Conservation (phyloP, 805 yeast species). For the Debaryomyces maramus region DNA sequence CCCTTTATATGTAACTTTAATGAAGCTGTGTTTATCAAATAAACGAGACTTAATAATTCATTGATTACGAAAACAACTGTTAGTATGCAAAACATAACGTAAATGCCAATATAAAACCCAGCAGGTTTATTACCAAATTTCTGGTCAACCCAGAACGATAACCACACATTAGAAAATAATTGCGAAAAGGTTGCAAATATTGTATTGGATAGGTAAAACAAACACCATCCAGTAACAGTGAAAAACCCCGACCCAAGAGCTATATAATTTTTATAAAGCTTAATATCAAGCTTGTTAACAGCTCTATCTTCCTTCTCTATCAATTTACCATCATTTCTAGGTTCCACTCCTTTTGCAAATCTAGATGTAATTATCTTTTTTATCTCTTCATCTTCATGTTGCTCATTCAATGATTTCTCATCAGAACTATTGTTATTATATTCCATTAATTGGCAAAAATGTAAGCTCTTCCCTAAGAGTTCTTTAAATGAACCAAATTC, state of each 20-base stretch:
- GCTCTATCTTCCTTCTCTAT: conserved; percentile 19
- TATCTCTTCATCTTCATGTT: conserved; percentile 5
- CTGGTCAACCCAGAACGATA: conserved; percentile 21
- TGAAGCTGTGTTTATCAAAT: conserved; percentile 16
- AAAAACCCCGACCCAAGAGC: conserved; percentile 15
- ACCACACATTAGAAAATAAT: conserved; percentile 23
- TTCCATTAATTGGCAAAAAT: conserved; percentile 39
- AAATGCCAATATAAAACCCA: conserved; percentile 17
- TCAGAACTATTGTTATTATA: conserved; percentile 14
- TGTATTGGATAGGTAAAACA: conserved; percentile 4
- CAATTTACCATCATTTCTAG: conserved; percentile 8
- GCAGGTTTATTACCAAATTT: conserved; percentile 10
- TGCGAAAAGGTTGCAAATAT: conserved; percentile 15
- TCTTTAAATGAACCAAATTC: conserved; percentile 61
- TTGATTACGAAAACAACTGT: conserved; percentile 11
- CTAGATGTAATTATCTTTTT: conserved; percentile 3
- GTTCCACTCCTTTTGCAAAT: conserved; percentile 16
- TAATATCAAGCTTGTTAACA: conserved; percentile 12
- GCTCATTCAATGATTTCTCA: conserved; percentile 3
- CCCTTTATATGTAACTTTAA: conserved; percentile 15
- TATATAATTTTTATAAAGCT: conserved; percentile 15
- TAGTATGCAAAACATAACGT: conserved; percentile 17
- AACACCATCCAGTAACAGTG: conserved; percentile 6
- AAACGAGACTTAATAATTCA: conserved; percentile 11
- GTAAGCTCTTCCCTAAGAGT: conserved; percentile 35